Evolutionary conservation across 129 eudicot genomes (phyloP).

Genomic region (Escallonia herrerae): DNA sequence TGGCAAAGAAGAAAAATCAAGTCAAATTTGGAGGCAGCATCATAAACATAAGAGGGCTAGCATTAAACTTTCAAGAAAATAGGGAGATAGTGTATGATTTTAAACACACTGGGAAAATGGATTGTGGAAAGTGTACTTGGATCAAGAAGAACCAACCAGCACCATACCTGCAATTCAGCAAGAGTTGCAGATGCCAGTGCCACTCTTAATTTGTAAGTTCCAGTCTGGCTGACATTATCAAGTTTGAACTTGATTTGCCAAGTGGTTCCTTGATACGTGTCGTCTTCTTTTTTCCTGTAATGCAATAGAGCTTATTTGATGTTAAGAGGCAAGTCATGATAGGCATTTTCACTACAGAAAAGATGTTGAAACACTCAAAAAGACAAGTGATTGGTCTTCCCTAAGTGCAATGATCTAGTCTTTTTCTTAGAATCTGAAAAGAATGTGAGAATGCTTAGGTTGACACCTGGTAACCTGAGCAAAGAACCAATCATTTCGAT

Average conservation of each 20-base stretch:
- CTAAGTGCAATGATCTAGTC: no score
- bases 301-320: neutral
- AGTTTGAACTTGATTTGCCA: constrained; percentile 64
- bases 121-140: no score
- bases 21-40: no score
- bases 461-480: constrained; percentile 75
- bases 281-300: constrained; percentile 37
- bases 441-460: neutral
- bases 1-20: no score
- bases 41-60: neutral
- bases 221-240: constrained; percentile 23
- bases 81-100: no score
- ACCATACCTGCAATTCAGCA: constrained; percentile 43
- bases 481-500: constrained; percentile 75
- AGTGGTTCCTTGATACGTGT: constrained; percentile 48
- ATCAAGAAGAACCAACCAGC: neutral
- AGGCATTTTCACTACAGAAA: no score
- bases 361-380: no score
- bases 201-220: constrained; percentile 41
- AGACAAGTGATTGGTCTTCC: no score
- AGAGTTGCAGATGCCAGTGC: constrained; percentile 61
- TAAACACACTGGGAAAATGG: no score
- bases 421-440: no score
- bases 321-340: neutral
- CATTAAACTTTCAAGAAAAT: neutral